These are phyloP conservation scores for Acorus gramineus DNA, from an alignment of 106 monocot species.

Conservation along the genomic window DNA sequence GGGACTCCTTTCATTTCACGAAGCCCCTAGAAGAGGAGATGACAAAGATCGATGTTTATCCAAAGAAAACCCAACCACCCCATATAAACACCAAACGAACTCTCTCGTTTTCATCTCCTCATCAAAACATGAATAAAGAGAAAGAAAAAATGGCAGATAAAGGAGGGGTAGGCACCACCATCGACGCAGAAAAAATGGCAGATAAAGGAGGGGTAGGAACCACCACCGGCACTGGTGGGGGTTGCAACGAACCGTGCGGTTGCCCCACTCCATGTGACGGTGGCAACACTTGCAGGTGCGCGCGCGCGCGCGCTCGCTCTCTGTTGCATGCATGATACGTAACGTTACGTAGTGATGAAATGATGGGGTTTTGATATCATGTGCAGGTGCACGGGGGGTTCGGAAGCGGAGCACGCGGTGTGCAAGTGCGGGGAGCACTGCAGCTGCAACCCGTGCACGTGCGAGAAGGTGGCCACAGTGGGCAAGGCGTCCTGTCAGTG, in stretches of 20 bases:
- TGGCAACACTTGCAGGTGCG: conserved; percentile 20
- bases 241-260: conserved; percentile 21
- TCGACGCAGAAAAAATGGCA: too few relatives aligned
- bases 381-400: neutral
- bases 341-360: neutral
- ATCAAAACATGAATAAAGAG: too few relatives aligned
- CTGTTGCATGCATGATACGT: neutral
- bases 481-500: conserved; percentile 22
- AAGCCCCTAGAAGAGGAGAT: too few relatives aligned
- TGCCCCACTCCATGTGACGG: conserved; percentile 18
- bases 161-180: too few relatives aligned
- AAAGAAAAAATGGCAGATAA: too few relatives aligned
- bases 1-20: too few relatives aligned
- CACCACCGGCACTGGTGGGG: neutral
- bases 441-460: conserved; percentile 38
- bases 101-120: too few relatives aligned
- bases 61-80: too few relatives aligned
- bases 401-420: conserved; percentile 7
- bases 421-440: conserved; percentile 50
- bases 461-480: conserved; percentile 4
- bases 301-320: neutral
- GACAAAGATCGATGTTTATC: too few relatives aligned
- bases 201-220: too few relatives aligned
- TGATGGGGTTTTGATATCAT: too few relatives aligned
- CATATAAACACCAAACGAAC: too few relatives aligned